phyloP scores from a whole-genome alignment of 179 eudicot species.

The Camellia oleifera region DNA sequence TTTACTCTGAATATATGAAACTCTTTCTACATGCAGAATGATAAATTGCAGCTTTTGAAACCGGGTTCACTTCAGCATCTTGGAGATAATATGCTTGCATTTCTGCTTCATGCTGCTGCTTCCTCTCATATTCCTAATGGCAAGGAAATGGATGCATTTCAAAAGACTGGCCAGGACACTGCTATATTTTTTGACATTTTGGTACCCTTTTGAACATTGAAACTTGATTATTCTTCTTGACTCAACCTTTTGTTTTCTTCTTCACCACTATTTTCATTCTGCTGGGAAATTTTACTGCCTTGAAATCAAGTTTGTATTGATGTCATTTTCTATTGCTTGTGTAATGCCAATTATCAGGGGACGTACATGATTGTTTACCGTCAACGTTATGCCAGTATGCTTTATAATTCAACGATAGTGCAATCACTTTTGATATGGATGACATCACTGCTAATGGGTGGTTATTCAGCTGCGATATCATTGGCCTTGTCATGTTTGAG shows the following conservation, averaged over 20 bases:
- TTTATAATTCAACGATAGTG: conserved; percentile 81
- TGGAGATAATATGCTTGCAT: conserved; percentile 96
- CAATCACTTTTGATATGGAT: conserved; percentile 82
- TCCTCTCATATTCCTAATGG: conserved; percentile 51
- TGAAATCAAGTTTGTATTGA: conserved; percentile 5
- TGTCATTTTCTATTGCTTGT: conserved; percentile 6
- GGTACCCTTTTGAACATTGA: conserved; percentile 38
- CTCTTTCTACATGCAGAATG: conserved; percentile 59
- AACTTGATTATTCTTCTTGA: conserved; percentile 8
- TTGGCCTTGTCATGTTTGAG: conserved; percentile 68
- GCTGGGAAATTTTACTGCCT: background rate
- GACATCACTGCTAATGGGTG: conserved; percentile 77
- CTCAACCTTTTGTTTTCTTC: conserved; percentile 7
- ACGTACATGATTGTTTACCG: conserved; percentile 74
- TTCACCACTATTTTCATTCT: background rate
- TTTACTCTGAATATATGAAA: background rate
- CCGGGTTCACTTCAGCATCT: conserved; percentile 98
- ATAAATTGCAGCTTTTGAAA: conserved; percentile 74
- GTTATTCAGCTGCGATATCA: conserved; percentile 60
- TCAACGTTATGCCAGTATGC: conserved; percentile 67
- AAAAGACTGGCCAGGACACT: conserved; percentile 34
- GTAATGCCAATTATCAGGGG: conserved; percentile 52
- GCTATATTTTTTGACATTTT: conserved; percentile 89
- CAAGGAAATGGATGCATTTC: conserved; percentile 34
- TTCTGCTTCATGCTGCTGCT: conserved; percentile 69